phyloP scores from a whole-genome alignment of 768 basidiomycete species.

The Collybiopsis confluens region DNA sequence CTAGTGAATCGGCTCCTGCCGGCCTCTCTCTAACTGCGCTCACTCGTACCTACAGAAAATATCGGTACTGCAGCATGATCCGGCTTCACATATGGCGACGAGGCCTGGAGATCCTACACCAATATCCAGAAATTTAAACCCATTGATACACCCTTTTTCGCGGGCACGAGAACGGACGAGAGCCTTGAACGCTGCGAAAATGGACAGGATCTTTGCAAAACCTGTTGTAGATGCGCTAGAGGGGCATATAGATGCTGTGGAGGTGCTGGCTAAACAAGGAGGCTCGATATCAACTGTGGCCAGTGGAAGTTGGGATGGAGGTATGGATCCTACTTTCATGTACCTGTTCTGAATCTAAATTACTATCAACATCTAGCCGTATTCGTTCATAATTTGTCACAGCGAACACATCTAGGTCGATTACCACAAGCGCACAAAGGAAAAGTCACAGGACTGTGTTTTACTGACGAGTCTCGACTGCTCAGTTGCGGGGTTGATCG shows the following conservation, averaged over 20 bases:
- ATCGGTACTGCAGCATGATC: constrained; percentile 80
- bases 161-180: constrained; percentile 90
- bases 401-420: constrained; percentile 47
- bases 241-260: constrained; percentile 94
- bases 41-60: constrained; percentile 61
- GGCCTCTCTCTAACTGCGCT: neutral
- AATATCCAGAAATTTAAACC: constrained; percentile 87
- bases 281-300: constrained; percentile 75
- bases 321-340: constrained; percentile 39
- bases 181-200: constrained; percentile 92
- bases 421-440: constrained; percentile 77
- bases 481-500: constrained; percentile 82
- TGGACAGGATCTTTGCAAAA: constrained; percentile 97
- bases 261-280: constrained; percentile 70
- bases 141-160: constrained; percentile 93
- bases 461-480: constrained; percentile 56
- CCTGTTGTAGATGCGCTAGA: constrained; percentile 89
- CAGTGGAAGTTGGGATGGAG: constrained; percentile 95
- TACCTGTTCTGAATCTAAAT: neutral
- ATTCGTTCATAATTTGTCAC: constrained; percentile 77
- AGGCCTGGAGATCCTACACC: constrained; percentile 84
- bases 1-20: neutral
- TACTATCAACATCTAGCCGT: constrained; percentile 48
- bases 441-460: constrained; percentile 80
- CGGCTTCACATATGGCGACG: constrained; percentile 65